phyloP scores from a whole-genome alignment of 352 stramenopile species.

The Phytophthora podocarpi region DNA sequence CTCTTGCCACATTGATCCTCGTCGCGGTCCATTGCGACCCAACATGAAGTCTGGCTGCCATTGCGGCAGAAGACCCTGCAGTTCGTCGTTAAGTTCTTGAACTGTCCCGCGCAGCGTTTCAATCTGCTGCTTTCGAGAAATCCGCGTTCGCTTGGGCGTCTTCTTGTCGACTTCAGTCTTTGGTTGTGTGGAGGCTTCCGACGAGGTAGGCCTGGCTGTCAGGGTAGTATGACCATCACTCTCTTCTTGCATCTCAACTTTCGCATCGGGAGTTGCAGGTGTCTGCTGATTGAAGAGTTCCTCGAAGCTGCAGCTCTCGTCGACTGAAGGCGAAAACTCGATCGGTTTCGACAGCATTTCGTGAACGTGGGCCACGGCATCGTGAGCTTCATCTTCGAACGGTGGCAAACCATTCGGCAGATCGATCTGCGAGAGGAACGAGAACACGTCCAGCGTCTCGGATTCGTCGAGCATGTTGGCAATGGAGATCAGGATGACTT shows the following conservation, averaged over 20 bases:
- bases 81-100: conserved; percentile 7
- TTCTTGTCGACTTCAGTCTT: not conserved
- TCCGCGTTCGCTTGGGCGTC: conserved; percentile 1
- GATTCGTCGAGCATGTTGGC: not conserved
- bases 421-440: conserved; percentile 28
- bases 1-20: conserved; percentile 17
- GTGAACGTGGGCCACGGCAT: not conserved
- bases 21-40: not conserved
- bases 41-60: too few species aligned
- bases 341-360: not conserved
- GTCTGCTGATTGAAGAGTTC: too few species aligned
- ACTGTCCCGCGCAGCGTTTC: conserved; percentile 6
- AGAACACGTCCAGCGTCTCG: conserved; percentile 22
- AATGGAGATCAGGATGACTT: conserved; percentile 16
- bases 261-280: too few species aligned
- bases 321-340: too few species aligned
- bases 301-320: too few species aligned
- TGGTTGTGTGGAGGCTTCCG: conserved; percentile 1
- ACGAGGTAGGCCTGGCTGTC: conserved; percentile 3
- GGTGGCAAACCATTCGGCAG: conserved; percentile 2
- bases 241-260: not conserved
- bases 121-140: conserved; percentile 29
- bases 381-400: not conserved
- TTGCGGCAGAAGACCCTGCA: conserved; percentile 10
- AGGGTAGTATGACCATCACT: too few species aligned